Base-by-base conservation (phyloP, 257 asterid genomes). In the Solanum chilense region DNA sequence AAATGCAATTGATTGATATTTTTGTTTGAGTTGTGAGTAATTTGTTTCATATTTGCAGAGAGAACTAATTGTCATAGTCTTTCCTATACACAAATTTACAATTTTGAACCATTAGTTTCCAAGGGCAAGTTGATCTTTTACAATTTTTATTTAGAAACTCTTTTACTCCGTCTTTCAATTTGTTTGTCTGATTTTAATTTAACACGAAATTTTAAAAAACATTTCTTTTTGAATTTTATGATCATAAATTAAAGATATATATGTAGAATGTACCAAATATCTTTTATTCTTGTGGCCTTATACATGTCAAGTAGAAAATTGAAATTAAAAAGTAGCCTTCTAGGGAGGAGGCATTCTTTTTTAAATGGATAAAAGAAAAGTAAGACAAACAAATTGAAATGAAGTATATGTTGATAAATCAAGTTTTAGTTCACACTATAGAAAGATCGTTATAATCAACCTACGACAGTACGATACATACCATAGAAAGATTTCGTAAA, bases 251-350 rank as follows among this genome's bases (percentile, higher is more conserved):
- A 58, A 58, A 21, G 13, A 58, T 58, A 9, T 0, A 58, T 21
- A 58, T 0, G 6, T 21, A 3, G 27, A 58, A 58, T 58, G 0
- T 58, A 58, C 2, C 25, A 0, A 58, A 58, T 58, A 20, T 20
- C 12, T 21, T 58, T 58, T 7, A 1, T 58, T 20, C n/a, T 58
- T 20, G 12, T 58, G 66, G 12, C 0, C 0, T 21, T 58, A 21
- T 20, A 21, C 6, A 58, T 58, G 25, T 58, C 25, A 20, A 21
- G 66, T 58, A 58, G 12, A 58, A 20, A 56, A 7, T 58, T 58
- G 10, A 7, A 52, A 52, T 52, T 52, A 18, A 52, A 0, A 18
- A 18, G n/a, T 18, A 52, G 62, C n/a, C 62, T 2, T 0, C 18
- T 18, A 52, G 62, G n/a, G n/a, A 52, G 62, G 0, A 52, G 62